Evolutionary conservation across 306 rosid species (phyloP), one percentile per base, ranked within the genome.

Genomic region (Corylus americana): DNA sequence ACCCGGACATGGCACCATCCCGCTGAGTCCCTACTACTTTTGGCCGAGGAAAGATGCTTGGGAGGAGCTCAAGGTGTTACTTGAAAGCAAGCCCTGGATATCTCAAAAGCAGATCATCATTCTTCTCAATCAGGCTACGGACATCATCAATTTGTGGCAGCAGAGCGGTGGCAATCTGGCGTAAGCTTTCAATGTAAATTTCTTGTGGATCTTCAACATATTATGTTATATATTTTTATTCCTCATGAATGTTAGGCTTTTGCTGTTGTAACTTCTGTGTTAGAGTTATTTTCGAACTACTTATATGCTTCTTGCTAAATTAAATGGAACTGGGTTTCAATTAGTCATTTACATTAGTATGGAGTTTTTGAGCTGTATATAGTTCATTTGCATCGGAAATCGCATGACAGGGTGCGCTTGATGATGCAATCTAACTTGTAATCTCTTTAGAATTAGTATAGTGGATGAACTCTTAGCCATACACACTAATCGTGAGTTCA

Each of bases 11-110:
- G 98, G 98, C 54, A 87, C 96, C 20, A 83, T 95, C 80, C 98
- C 98, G 22, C 84, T 95, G 10, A 93, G 98, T 77, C 97, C 98
- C 37, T 95, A 95, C 78, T 91, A 95, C 96, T 95, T 95, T 78
- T 95, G 98, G 98, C 98, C 96, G 0, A 85, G 98, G 83, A 95
- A 92, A 89, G 98, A 95, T 83, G 98, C 98, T 61, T 95, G 98
- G 98, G 98, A 95, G 81, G 98, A 93, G 92, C 98, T 95, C 82
- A 95, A 93, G 90, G 91, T 89, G 31, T 86, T 91, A 18, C 97
- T 95, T 14, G 98, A 95, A 82, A 93, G 88, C 90, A 95, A 95
- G 87, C 97, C 98, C 37, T 95, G 98, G 99, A 95, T 95, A 72
- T 95, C 99, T 63, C 99, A 95, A 75, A 95, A 95, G 80, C 94